Evolutionary conservation across 2,329 filamentous ascomycete genomes (phyloP).

Genomic region (Arachnomyces sp.): DNA sequence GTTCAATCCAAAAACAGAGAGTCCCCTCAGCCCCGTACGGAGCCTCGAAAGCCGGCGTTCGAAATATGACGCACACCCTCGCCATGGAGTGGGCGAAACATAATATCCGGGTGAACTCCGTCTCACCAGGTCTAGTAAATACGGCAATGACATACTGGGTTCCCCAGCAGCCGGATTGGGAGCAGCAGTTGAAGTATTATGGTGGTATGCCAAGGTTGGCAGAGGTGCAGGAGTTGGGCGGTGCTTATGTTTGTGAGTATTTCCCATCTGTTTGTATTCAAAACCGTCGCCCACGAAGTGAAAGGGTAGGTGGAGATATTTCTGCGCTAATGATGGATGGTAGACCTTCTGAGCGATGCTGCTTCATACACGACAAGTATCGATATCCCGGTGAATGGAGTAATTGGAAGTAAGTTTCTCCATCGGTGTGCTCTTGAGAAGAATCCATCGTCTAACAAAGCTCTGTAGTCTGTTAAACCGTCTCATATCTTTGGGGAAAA

Average conservation of each 20-base stretch:
- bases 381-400: slow-evolving; percentile 43
- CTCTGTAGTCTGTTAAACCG: no score
- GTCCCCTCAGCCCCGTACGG: slow-evolving; percentile 36
- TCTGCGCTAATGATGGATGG: no score
- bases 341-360: slow-evolving; percentile 17
- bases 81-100: slow-evolving; percentile 62
- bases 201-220: slow-evolving; percentile 46
- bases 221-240: slow-evolving; percentile 43
- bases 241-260: slow-evolving; percentile 38
- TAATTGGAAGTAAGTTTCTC: slow-evolving; percentile 27
- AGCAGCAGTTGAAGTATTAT: slow-evolving; percentile 47
- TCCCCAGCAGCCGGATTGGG: slow-evolving; percentile 42
- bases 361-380: slow-evolving; percentile 43
- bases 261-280: no score
- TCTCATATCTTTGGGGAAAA: no score
- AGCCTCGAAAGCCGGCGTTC: slow-evolving; percentile 37
- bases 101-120: slow-evolving; percentile 60
- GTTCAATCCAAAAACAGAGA: slow-evolving; percentile 13
- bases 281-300: no score
- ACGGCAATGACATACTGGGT: slow-evolving; percentile 43
- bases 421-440: no score
- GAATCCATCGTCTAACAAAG: no score
- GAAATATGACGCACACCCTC: slow-evolving; percentile 41
- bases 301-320: no score
- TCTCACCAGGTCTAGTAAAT: slow-evolving; percentile 28